Evolutionary conservation across 257 asterid species (phyloP), one percentile per base, ranked within the genome.

Genomic region (Solanum chilense): DNA sequence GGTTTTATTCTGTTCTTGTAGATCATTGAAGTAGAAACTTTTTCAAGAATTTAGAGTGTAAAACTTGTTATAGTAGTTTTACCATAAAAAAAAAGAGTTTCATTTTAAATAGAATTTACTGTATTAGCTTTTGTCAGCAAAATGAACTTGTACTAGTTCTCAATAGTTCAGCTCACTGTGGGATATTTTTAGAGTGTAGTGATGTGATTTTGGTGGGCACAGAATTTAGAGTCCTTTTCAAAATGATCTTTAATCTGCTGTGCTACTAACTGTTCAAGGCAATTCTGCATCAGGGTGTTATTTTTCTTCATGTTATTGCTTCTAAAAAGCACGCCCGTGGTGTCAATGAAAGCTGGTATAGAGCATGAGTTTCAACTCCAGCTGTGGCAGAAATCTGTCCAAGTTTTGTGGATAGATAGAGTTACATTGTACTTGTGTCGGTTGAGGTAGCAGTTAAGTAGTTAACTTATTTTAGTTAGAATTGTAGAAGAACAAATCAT

Each of bases 31-130:
- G 89, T 91, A 90, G 89, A 85, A 84, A 56, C 75, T 44, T 68
- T 78, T 45, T n/a, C 12, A 75, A 83, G 84, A 92, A 93, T 35
- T 82, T 92, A 92, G 95, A 75, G 68, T 80, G 85, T 87, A 89
- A 77, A 70, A 82, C 85, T 86, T 66, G 83, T 68, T 87, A 75
- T 85, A 75, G 87, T 70, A 37, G 86, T 85, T 69, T 42, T 82
- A n/a, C 83, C 39, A 14, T 66, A 5, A 78, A 27, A 37, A 37
- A 35, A 12, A 56, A 66, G 66, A 84, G 15, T 49, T 39, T 35
- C 56, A 69, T 83, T 77, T 82, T 82, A 60, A 49, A 25, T 56
- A 86, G 87, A 80, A 52, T 52, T 23, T 33, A 33, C 35, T 33
- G 35, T 42, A 23, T 7, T 87, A 82, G 88, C 45, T 71, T 69